Evolutionary conservation across 352 stramenopile species (phyloP).

Genomic region (Phytophthora constricta): DNA sequence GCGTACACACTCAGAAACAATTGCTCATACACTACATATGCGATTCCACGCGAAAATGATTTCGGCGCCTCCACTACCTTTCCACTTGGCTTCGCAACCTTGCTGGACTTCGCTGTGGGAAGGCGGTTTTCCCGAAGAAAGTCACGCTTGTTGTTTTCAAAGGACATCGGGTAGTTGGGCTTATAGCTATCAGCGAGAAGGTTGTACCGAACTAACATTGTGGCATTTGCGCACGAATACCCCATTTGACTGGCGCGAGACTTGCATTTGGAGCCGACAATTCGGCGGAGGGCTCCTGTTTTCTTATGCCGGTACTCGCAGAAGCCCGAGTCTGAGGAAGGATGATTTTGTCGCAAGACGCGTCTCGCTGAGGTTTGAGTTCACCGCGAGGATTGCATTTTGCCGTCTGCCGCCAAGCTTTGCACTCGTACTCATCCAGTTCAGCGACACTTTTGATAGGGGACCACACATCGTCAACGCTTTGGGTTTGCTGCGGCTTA

Average conservation of each 20-base stretch:
- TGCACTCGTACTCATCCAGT: constrained; percentile 50
- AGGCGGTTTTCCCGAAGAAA: constrained; percentile 45
- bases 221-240: constrained; percentile 54
- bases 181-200: constrained; percentile 51
- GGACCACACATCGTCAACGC: constrained; percentile 23
- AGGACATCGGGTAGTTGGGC: constrained; percentile 41
- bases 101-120: constrained; percentile 28
- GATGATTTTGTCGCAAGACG: constrained; percentile 40
- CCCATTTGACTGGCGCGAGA: constrained; percentile 47
- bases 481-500: constrained; percentile 10
- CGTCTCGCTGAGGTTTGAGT: constrained; percentile 35
- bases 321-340: constrained; percentile 47
- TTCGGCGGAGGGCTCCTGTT: constrained; percentile 33
- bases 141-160: constrained; percentile 31
- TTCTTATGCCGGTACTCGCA: constrained; percentile 57
- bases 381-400: constrained; percentile 50
- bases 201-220: constrained; percentile 55
- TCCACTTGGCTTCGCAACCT: constrained; percentile 56
- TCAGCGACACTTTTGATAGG: constrained; percentile 36
- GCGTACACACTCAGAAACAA: constrained; percentile 62
- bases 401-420: constrained; percentile 53
- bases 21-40: constrained; percentile 59
- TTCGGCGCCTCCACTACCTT: constrained; percentile 16
- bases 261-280: constrained; percentile 61
- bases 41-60: constrained; percentile 48